A percentile compares a stretch with the other conserved stretches of the same genome.
These are phyloP conservation scores for Cucumis hystrix DNA, from an alignment of 306 rosid genomes.

Conservation along the genomic window DNA sequence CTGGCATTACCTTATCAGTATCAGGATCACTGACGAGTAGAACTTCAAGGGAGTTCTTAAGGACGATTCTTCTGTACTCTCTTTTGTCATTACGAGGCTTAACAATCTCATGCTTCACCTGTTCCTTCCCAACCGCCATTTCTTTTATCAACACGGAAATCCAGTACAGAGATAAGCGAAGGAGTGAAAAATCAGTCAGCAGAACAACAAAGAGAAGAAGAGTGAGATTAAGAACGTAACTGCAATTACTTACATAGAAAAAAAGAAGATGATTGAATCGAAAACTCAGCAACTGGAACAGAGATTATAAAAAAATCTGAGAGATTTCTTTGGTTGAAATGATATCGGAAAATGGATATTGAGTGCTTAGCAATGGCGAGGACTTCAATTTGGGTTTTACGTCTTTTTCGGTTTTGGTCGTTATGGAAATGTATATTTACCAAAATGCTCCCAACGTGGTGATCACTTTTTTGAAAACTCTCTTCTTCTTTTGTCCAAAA, in stretches of 20 bases:
- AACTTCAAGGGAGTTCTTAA: constrained; percentile 53
- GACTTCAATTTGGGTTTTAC: background rate
- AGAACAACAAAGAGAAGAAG: background rate
- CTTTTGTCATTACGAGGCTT: constrained; percentile 69
- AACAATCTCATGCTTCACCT: constrained; percentile 30
- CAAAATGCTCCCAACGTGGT: background rate
- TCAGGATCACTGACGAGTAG: constrained; percentile 79
- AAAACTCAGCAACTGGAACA: background rate
- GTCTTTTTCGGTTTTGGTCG: background rate
- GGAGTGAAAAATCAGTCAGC: background rate
- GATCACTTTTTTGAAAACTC: background rate
- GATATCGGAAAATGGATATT: background rate
- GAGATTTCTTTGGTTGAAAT: background rate
- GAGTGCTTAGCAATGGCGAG: background rate
- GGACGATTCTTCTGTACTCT: constrained; percentile 61
- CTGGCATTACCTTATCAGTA: constrained; percentile 57
- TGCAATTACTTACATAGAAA: background rate
- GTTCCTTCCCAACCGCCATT: constrained; percentile 51
- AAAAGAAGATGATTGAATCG: background rate
- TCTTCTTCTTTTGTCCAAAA: background rate
- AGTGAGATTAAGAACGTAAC: background rate
- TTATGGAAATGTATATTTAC: background rate
- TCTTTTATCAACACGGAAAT: background rate
- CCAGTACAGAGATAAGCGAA: background rate
- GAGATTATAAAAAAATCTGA: background rate